Base-by-base conservation (phyloP, 805 yeast species). In the Spathaspora arborariae region DNA sequence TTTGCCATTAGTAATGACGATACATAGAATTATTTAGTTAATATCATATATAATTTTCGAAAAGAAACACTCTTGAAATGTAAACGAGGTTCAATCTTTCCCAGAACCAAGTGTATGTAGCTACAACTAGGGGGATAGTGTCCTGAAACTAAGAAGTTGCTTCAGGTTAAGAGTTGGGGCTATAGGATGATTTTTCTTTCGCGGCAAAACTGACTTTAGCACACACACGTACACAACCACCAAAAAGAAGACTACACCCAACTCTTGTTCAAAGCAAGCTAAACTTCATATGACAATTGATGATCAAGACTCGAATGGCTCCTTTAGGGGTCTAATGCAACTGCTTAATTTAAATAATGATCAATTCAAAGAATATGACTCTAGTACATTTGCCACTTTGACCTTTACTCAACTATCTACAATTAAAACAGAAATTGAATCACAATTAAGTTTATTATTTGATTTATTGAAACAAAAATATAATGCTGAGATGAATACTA, bases 401-500 rank as follows among this genome's bases (percentile, higher is more conserved):
- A 51, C 47, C 40, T 51, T 47, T 35, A 26, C 55, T 10, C 56
- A 55, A 42, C 26, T 59, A 41, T 43, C 51, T 4, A 37, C 40
- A 15, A 42, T 52, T 19, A 59, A 59, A 41, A 13, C 24, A 13
- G 51, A 49, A 5, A 55, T 63, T 27, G 68, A 68, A 45, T 37
- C 51, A 3, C 71, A 68, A 51, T 50, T 68, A 34, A 33, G 30
- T 6, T 10, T 45, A 9, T 48, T 81, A 39, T 71, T 75, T 50
- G 76, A 68, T 24, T 56, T 70, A 11, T 68, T 87, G 20, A 51
- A 56, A 5, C 51, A 65, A 47, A 55, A 59, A 38, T 79, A 80
- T 51, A 65, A 71, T 10, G 81, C 73, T 3, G 82, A 78, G 52
- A 82, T 88, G 88, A 62, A 75, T 20, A 82, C 91, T 1, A 72